phyloP scores from a whole-genome alignment of 176 grass and related monocot genomes.

The Saccharum spontaneum region DNA sequence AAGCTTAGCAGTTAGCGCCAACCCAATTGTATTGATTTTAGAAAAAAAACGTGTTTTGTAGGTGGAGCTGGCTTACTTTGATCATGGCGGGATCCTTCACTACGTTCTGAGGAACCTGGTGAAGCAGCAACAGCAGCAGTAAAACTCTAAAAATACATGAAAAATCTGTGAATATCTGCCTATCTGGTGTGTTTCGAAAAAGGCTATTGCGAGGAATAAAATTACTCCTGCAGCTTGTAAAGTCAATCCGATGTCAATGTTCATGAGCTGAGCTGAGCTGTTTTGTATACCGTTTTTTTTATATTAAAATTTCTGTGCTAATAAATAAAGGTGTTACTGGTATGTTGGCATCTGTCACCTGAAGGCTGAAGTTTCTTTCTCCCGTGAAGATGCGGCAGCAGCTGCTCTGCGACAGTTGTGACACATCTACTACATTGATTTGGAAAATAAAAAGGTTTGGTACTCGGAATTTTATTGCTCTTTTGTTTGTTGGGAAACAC shows the following conservation, averaged over 20 bases:
- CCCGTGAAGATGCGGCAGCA: too few species aligned
- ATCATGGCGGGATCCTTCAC: slow-evolving; percentile 19
- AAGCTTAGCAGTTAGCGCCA: neutral
- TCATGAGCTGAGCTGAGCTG: neutral
- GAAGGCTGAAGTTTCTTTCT: too few species aligned
- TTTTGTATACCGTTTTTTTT: neutral
- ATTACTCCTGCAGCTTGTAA: neutral
- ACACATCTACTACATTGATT: too few species aligned
- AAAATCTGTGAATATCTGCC: neutral
- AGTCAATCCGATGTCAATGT: neutral
- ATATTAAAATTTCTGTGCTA: neutral
- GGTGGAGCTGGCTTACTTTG: slow-evolving; percentile 23
- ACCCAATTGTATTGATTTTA: neutral
- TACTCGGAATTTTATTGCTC: neutral
- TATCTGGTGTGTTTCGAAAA: neutral
- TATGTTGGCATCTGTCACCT: too few species aligned
- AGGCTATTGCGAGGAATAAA: neutral
- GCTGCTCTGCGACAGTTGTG: too few species aligned
- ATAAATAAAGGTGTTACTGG: neutral
- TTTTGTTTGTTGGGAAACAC: neutral
- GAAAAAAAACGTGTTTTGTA: neutral
- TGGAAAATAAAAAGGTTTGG: too few species aligned
- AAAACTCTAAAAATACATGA: neutral
- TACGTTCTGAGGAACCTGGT: slow-evolving; percentile 19
- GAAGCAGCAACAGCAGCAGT: neutral